Evolutionary conservation across 1,284 basidiomycete species (phyloP).

Genomic region (Mycosarcoma maydis): DNA sequence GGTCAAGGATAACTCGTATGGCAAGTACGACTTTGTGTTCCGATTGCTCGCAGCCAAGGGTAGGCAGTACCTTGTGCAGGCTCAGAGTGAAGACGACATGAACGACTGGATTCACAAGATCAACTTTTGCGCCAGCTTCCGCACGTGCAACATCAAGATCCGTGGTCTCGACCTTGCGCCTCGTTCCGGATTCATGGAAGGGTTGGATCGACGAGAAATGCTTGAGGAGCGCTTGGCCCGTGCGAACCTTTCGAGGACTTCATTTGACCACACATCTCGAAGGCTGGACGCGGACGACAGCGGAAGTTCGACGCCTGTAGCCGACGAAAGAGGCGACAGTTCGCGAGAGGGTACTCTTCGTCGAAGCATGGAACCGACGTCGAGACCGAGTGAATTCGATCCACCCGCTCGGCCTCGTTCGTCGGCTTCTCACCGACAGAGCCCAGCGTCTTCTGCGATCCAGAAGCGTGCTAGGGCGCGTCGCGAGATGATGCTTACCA

Average conservation of each 20-base stretch:
- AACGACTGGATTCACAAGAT: slow-evolving; percentile 92
- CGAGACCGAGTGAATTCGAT: slow-evolving; percentile 18
- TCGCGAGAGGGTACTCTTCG: slow-evolving; percentile 14
- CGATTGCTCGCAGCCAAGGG: slow-evolving; percentile 74
- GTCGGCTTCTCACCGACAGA: slow-evolving; percentile 34
- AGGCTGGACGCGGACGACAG: slow-evolving; percentile 18
- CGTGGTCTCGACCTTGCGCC: slow-evolving; percentile 70
- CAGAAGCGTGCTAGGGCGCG: slow-evolving; percentile 37
- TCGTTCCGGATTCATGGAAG: slow-evolving; percentile 13
- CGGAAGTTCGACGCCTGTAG: slow-evolving; percentile 22
- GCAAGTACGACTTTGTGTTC: slow-evolving; percentile 78
- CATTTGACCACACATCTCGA: slow-evolving; percentile 18
- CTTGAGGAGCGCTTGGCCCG: slow-evolving; percentile 26
- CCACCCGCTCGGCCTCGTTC: slow-evolving; percentile 28
- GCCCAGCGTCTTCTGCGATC: slow-evolving; percentile 29
- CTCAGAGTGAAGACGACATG: slow-evolving; percentile 78
- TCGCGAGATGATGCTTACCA: slow-evolving; percentile 44
- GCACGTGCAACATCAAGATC: slow-evolving; percentile 84
- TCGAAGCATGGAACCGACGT: slow-evolving; percentile 16
- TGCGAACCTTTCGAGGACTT: slow-evolving; percentile 9
- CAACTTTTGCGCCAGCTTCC: slow-evolving; percentile 94
- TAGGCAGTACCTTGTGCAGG: slow-evolving; percentile 83
- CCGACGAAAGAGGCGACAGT: slow-evolving; percentile 21
- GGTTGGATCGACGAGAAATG: slow-evolving; percentile 61
- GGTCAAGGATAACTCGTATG: slow-evolving; percentile 53